Base-by-base conservation (phyloP, 169 alveolate genomes). In the Plasmodium gonderi region DNA sequence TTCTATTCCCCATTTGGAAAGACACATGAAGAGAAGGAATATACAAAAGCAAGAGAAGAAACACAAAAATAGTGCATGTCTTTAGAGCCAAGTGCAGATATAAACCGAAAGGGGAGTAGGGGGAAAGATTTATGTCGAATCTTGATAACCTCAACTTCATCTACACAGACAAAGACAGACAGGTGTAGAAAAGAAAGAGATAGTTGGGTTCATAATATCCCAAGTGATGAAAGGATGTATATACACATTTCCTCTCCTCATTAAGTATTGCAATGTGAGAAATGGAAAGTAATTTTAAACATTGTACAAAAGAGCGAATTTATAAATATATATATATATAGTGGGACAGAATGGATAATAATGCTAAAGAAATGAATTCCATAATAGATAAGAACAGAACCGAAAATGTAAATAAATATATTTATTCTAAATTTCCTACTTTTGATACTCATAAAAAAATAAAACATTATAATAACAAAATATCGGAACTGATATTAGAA, bases 371-470 rank as follows among this genome's bases (percentile, higher is more conserved):
- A 47, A 64, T 14, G 11, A 85, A 85, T 54, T 36, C 6, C 42
- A 47, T 78, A 9, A 67, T 51, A 20, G 94, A 90, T 42, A 90
- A 77, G 11, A 90, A 76, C 29, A 76, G 33, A 69, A 36, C 74
- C 47, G 94, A 78, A 9, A n/a, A 49, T 31, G 76, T 23, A 17
- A 76, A 65, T 42, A 90, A 90, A 65, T 90, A 78, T 45, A 74
- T 90, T n/a, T 90, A 78, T 29, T 51, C 94, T n/a, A 76, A 79
- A 78, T 90, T 90, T 26, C 94, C 94, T 2, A 29, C 47, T 11
- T 90, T 90, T 90, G 94, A 90, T 12, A 78, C 80, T 20, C 94
- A 90, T 40, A 79, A 78, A 54, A 90, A 90, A 45, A 51, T 90
- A 76, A 90, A 77, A 78, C 6, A 44, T 14, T 90, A 90, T 68